Evolutionary conservation across 768 basidiomycete species (phyloP).

Genomic region (Porpolomopsis calyptriformis): DNA sequence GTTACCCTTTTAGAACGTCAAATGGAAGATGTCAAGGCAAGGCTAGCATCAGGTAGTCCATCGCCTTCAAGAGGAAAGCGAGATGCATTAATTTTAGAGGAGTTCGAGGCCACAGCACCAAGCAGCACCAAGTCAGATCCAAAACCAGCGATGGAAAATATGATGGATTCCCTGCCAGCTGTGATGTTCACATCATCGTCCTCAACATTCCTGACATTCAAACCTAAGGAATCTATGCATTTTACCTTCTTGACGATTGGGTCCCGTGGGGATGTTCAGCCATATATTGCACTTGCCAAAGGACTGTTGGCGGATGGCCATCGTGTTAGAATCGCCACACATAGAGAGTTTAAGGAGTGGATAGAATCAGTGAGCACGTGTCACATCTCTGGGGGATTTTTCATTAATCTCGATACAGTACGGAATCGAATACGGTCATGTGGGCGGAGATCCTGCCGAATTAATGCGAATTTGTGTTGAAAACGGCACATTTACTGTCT

Average conservation of each 20-base stretch:
- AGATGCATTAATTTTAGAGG: slow-evolving; percentile 76
- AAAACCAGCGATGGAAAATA: slow-evolving; percentile 38
- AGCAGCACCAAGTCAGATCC: slow-evolving; percentile 32
- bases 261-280: slow-evolving; percentile 94
- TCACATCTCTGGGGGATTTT: not conserved
- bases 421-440: slow-evolving; percentile 90
- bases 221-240: slow-evolving; percentile 71
- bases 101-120: slow-evolving; percentile 52
- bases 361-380: slow-evolving; percentile 68
- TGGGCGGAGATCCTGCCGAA: slow-evolving; percentile 96
- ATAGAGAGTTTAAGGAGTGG: slow-evolving; percentile 92
- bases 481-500: slow-evolving; percentile 94
- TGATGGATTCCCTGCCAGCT: slow-evolving; percentile 69
- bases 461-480: slow-evolving; percentile 96
- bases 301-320: slow-evolving; percentile 88
- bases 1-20: slow-evolving; percentile 65
- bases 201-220: slow-evolving; percentile 94
- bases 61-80: slow-evolving; percentile 43
- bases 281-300: slow-evolving; percentile 92
- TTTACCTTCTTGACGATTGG: slow-evolving; percentile 97
- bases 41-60: slow-evolving; percentile 35
- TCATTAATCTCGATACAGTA: slow-evolving; percentile 39
- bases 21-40: slow-evolving; percentile 58
- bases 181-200: slow-evolving; percentile 96
- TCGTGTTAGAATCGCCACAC: slow-evolving; percentile 81